phyloP scores from a whole-genome alignment of 768 basidiomycete genomes.

The Vishniacozyma victoriae region DNA sequence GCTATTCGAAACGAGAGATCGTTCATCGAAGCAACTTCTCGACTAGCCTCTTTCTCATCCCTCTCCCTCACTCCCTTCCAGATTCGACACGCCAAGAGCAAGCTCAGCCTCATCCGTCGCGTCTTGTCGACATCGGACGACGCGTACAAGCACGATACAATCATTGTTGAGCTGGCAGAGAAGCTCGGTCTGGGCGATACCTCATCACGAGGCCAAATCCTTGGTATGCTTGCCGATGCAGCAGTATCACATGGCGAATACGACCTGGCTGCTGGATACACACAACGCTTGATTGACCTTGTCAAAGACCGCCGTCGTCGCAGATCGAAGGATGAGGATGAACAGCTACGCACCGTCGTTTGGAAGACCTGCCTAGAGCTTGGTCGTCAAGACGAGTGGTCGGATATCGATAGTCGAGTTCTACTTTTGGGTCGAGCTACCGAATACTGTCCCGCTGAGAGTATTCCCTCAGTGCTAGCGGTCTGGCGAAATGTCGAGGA shows the following conservation, averaged over 20 bases:
- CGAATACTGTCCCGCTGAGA: slow-evolving; percentile 76
- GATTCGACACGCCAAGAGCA: slow-evolving; percentile 84
- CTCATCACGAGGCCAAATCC: slow-evolving; percentile 53
- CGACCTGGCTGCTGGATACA: neutral
- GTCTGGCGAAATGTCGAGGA: slow-evolving; percentile 69
- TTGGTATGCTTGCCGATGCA: slow-evolving; percentile 86
- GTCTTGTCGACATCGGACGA: slow-evolving; percentile 78
- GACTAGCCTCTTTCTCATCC: slow-evolving; percentile 76
- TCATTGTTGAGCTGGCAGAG: slow-evolving; percentile 80
- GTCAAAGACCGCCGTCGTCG: slow-evolving; percentile 4
- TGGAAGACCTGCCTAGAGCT: slow-evolving; percentile 88
- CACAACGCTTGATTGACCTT: slow-evolving; percentile 59
- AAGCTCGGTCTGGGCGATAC: slow-evolving; percentile 76
- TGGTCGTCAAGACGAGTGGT: slow-evolving; percentile 71
- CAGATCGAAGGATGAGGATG: slow-evolving; percentile 11
- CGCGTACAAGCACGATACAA: slow-evolving; percentile 84
- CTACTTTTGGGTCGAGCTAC: slow-evolving; percentile 71
- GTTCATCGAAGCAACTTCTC: slow-evolving; percentile 96
- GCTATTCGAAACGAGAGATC: slow-evolving; percentile 63
- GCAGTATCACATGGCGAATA: slow-evolving; percentile 77
- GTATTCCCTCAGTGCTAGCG: slow-evolving; percentile 67
- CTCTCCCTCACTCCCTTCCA: slow-evolving; percentile 77
- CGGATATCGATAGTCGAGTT: slow-evolving; percentile 62
- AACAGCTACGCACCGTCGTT: slow-evolving; percentile 59
- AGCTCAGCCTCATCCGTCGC: slow-evolving; percentile 75